Conservation (phyloP, 2,329 filamentous ascomycete species). For the Amauroascus niger region DNA sequence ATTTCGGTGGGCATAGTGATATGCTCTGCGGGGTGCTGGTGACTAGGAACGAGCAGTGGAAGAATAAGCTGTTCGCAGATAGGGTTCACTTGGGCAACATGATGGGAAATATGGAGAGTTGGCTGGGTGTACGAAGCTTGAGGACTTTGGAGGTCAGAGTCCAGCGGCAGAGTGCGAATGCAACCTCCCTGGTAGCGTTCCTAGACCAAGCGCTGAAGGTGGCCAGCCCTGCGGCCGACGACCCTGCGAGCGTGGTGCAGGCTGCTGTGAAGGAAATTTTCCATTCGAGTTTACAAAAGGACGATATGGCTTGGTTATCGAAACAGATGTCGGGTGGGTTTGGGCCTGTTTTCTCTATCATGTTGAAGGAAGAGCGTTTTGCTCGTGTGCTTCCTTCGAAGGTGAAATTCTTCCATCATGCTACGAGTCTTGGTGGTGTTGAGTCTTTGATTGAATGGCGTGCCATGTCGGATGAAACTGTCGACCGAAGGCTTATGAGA, state of each 20-base stretch:
- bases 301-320: conserved; percentile 60
- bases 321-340: conserved; percentile 88
- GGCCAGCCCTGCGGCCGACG: conserved; percentile 29
- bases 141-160: conserved; percentile 80
- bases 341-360: conserved; percentile 76
- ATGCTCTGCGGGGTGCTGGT: conserved; percentile 79
- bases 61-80: conserved; percentile 54
- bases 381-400: conserved; percentile 67
- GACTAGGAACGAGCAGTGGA: conserved; percentile 51
- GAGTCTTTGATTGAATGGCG: conserved; percentile 97
- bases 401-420: conserved; percentile 79
- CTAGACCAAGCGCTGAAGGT: conserved; percentile 46
- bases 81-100: conserved; percentile 69
- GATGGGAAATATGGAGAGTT: conserved; percentile 82
- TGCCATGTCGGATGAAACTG: conserved; percentile 66
- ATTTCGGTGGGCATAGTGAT: conserved; percentile 90
- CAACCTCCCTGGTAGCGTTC: conserved; percentile 62
- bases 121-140: conserved; percentile 79
- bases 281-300: conserved; percentile 71
- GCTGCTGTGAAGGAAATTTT: conserved; percentile 52
- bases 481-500: conserved; percentile 64
- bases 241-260: conserved; percentile 40
- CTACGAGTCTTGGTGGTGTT: conserved; percentile 85
- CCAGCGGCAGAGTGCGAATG: conserved; percentile 61
- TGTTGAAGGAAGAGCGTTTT: conserved; percentile 49